phyloP scores from a whole-genome alignment of 1,139 yeast species.

The Geotrichum phurueaensis region DNA sequence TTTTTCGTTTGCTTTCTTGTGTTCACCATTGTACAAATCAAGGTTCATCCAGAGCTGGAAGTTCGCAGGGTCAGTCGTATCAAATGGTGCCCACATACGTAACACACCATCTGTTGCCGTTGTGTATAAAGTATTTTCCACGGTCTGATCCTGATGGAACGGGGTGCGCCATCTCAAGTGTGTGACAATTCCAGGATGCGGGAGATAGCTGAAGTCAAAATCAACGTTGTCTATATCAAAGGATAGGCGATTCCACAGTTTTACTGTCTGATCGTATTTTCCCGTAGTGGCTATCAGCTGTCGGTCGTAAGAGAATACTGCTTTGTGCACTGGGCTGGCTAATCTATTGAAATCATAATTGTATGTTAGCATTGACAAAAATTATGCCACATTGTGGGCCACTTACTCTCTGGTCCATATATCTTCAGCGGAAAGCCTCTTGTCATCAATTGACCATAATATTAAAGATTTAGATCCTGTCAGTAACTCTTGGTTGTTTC shows the following conservation, averaged over 20 bases:
- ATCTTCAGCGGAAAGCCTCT: slow-evolving; percentile 31
- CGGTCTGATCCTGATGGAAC: slow-evolving; percentile 24
- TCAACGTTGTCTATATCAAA: slow-evolving; percentile 61
- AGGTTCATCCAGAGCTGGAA: slow-evolving; percentile 57
- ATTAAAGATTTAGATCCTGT: slow-evolving; percentile 54
- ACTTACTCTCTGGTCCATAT: slow-evolving; percentile 53
- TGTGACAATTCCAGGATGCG: slow-evolving; percentile 57
- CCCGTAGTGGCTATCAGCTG: slow-evolving; percentile 56
- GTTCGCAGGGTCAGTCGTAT: slow-evolving; percentile 35
- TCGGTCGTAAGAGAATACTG: slow-evolving; percentile 58
- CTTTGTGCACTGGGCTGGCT: slow-evolving; percentile 49
- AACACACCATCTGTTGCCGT: slow-evolving; percentile 50
- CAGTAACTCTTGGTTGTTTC: slow-evolving; percentile 53
- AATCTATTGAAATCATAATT: slow-evolving; percentile 15
- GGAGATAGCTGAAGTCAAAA: slow-evolving; percentile 65
- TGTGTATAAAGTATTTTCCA: slow-evolving; percentile 51
- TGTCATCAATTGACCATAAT: slow-evolving; percentile 49
- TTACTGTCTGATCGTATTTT: slow-evolving; percentile 57
- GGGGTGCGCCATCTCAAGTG: slow-evolving; percentile 35
- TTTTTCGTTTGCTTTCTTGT: slow-evolving; percentile 22
- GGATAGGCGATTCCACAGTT: slow-evolving; percentile 72
- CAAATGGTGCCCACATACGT: slow-evolving; percentile 71
- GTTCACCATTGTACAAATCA: slow-evolving; percentile 34
- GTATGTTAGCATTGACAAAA: neutral
- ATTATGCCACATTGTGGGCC: neutral